These are phyloP conservation scores for Fistulifera solaris DNA, from an alignment of 108 stramenopile genomes.

Conservation along the genomic window DNA sequence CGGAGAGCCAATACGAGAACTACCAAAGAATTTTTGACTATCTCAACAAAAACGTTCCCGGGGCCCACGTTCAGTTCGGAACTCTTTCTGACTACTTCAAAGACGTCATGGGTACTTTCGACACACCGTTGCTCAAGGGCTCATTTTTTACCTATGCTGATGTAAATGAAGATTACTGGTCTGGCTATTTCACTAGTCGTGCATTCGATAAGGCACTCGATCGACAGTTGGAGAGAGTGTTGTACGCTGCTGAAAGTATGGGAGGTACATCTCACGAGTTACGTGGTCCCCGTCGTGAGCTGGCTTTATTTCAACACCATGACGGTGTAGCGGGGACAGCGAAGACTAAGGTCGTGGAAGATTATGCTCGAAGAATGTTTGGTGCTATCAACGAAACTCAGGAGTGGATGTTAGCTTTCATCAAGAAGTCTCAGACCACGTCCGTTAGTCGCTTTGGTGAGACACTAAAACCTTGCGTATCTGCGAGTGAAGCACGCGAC, in stretches of 20 bases:
- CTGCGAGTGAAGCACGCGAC: conserved; percentile 27
- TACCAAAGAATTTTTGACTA: conserved; percentile 45
- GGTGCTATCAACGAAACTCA: conserved; percentile 25
- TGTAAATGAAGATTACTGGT: conserved; percentile 53
- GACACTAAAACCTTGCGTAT: conserved; percentile 22
- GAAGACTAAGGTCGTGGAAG: conserved; percentile 37
- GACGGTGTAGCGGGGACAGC: conserved; percentile 61
- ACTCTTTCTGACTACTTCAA: conserved; percentile 51
- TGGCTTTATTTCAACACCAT: conserved; percentile 55
- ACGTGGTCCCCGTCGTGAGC: conserved; percentile 33
- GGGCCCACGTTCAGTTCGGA: conserved; percentile 44
- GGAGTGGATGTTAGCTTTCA: conserved; percentile 22
- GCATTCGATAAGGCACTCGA: conserved; percentile 55
- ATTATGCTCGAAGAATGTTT: conserved; percentile 42
- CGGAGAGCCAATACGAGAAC: conserved; percentile 37
- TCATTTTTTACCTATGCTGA: conserved; percentile 57
- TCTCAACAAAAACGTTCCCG: conserved; percentile 37
- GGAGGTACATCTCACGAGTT: conserved; percentile 32
- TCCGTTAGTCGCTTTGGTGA: neutral
- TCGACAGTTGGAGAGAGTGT: conserved; percentile 42
- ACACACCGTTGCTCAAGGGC: conserved; percentile 42
- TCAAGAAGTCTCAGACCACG: neutral
- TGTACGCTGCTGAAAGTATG: conserved; percentile 34
- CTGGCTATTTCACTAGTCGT: conserved; percentile 56
- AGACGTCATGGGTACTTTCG: conserved; percentile 29